Evolutionary conservation across 208 protist genomes (phyloP).

Genomic region (Crithidia sp.): DNA sequence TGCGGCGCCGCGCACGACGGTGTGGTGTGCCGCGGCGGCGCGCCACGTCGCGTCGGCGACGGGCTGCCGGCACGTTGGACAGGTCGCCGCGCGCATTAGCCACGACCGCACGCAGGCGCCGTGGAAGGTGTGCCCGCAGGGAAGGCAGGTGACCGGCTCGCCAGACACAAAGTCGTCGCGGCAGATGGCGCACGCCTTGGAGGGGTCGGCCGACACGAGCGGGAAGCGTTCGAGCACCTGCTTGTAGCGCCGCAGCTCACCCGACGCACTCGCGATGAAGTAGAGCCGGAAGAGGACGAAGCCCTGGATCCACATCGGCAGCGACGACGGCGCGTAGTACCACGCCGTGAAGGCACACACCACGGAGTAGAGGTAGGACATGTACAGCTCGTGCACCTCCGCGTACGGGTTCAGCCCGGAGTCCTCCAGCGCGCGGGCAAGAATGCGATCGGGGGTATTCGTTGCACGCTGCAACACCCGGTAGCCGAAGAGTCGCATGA

Average conservation of each 20-base stretch:
- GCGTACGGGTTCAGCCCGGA: conserved; percentile 55
- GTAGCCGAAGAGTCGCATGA: conserved; percentile 39
- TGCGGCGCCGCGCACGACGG: background rate
- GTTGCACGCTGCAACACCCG: conserved; percentile 21
- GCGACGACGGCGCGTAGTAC: conserved; percentile 44
- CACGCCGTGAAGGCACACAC: conserved; percentile 40
- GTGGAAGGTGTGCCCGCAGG: conserved; percentile 88
- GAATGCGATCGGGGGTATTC: background rate
- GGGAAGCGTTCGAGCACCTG: conserved; percentile 58
- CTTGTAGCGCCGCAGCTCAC: conserved; percentile 42
- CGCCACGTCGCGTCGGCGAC: conserved; percentile 16
- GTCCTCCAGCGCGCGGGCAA: conserved; percentile 30
- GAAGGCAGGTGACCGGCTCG: conserved; percentile 60
- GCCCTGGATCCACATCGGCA: conserved; percentile 55
- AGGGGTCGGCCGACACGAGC: conserved; percentile 34
- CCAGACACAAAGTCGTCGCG: conserved; percentile 52
- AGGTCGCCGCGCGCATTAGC: conserved; percentile 57
- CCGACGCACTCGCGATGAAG: conserved; percentile 26
- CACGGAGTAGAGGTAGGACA: conserved; percentile 31
- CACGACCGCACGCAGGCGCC: conserved; percentile 75
- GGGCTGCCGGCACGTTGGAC: conserved; percentile 74
- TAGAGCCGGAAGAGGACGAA: conserved; percentile 53
- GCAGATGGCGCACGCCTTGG: conserved; percentile 76
- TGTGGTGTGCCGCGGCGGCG: background rate
- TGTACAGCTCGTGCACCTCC: conserved; percentile 51